Percentiles rank a stretch among this genome's conserved stretches.
phyloP scores from a whole-genome alignment of 345 rosid species.

The Sonneratia caseolaris region DNA sequence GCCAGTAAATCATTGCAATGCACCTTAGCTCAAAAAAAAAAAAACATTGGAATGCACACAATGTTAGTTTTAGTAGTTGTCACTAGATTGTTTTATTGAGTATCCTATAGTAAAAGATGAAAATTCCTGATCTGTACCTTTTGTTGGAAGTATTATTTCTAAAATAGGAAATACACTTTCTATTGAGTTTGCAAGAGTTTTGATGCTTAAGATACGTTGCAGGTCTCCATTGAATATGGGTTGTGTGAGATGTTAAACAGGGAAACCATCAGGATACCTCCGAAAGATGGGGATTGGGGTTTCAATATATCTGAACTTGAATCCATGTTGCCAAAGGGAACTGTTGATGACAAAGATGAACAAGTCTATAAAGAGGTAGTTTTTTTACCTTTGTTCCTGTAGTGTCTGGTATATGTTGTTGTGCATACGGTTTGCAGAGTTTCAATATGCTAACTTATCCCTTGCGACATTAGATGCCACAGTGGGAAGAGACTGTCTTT shows the following conservation, averaged over 20 bases:
- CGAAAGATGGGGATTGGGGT: slow-evolving; percentile 57
- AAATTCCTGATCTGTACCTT: neutral
- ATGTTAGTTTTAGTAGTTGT: neutral
- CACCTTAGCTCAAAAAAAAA: neutral
- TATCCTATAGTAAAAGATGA: neutral
- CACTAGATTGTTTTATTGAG: neutral
- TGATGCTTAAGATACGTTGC: slow-evolving; percentile 2
- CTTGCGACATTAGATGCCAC: slow-evolving; percentile 42
- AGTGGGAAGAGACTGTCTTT: slow-evolving; percentile 59
- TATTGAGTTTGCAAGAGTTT: neutral
- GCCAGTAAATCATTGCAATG: neutral
- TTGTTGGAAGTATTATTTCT: neutral
- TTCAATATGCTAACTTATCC: neutral
- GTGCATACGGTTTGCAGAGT: neutral
- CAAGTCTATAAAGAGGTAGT: slow-evolving; percentile 54
- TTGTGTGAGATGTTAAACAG: slow-evolving; percentile 74
- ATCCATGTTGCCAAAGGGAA: slow-evolving; percentile 54
- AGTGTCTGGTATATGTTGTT: neutral
- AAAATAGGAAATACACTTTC: neutral
- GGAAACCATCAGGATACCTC: slow-evolving; percentile 54
- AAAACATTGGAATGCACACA: neutral
- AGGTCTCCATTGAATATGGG: slow-evolving; percentile 79
- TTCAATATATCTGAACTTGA: slow-evolving; percentile 57
- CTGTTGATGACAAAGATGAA: slow-evolving; percentile 47
- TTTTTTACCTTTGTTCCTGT: neutral